Evolutionary conservation across 371 early-diverging fungal genomes (phyloP), one percentile per base, ranked within the genome.

Genomic region (Choanephora cucurbitarum): DNA sequence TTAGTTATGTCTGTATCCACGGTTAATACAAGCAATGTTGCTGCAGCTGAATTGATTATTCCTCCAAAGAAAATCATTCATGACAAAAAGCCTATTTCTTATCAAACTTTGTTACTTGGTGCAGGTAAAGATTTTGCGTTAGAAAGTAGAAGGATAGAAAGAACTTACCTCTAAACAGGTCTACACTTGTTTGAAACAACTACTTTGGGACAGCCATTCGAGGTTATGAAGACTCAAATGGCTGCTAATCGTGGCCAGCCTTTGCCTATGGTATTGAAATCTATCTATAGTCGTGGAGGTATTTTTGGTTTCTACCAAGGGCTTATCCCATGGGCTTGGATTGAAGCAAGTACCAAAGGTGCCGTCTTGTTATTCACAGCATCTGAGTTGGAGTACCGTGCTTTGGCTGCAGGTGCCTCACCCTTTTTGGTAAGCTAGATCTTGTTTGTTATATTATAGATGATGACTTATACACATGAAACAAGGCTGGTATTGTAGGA

Each of bases 321-420:
- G 53, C 60, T 86, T 57, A 82, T 87, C 45, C 88, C 89, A 46
- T 92, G 95, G 94, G 94, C 95, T 14, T 93, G 93, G 95, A 93
- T 94, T 69, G 94, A 93, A 71, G 77, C 92, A 4, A 82, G 84
- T 14, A 94, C 97, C 24, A 97, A 97, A 69, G 98, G 98, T 65
- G 97, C 93, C 21, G 94, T 95, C 17, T 79, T 98, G 32, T 76
- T 98, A 52, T 98, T 96, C 67, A 88, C 96, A n/a, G 89, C 94
- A 7, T 86, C 90, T 21, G 98, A 96, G 75, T 75, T 96, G 52
- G 98, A 98, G 73, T 91, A 93, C 66, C 72, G 72, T 17, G 80
- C 78, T 51, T 81, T 71, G 32, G 75, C 55, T 46, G 69, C 61
- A 62, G 89, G 68, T 66, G 88, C 71, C 23, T 82, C 82, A 58